These are phyloP conservation scores for Tribonema minus DNA, from an alignment of 108 stramenopile genomes.

Conservation along the genomic window DNA sequence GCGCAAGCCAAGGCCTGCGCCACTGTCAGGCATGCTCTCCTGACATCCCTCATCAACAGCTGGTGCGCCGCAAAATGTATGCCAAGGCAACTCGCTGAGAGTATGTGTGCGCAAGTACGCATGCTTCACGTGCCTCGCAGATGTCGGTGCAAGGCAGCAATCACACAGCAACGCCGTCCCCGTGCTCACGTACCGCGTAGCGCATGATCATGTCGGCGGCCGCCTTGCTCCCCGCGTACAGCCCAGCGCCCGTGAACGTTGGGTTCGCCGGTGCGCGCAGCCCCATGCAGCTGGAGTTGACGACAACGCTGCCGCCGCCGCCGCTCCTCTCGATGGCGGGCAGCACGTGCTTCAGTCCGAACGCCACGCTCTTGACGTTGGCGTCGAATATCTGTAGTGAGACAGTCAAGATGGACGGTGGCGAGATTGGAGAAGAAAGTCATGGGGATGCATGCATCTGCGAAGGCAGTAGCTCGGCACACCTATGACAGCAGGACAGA, in stretches of 20 bases:
- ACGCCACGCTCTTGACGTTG: neutral
- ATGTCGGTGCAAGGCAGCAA: too few relatives aligned
- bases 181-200: neutral
- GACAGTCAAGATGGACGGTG: too few relatives aligned
- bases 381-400: neutral
- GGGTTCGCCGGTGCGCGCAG: neutral
- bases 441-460: neutral
- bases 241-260: neutral
- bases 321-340: conserved; percentile 9
- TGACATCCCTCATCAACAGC: too few relatives aligned
- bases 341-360: neutral
- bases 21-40: too few relatives aligned
- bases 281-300: neutral
- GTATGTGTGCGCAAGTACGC: too few relatives aligned
- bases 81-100: neutral
- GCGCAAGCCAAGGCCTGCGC: neutral
- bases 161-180: too few relatives aligned
- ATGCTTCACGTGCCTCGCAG: too few relatives aligned
- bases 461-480: too few relatives aligned
- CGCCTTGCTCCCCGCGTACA: neutral
- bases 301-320: neutral
- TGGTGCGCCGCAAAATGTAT: neutral
- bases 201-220: conserved; percentile 4
- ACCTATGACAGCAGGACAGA: too few relatives aligned
- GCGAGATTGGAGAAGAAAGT: neutral